Percentiles rank a stretch among this genome's conserved stretches.
Conservation (phyloP, 345 rosid genomes). For the Durio zibethinus region DNA sequence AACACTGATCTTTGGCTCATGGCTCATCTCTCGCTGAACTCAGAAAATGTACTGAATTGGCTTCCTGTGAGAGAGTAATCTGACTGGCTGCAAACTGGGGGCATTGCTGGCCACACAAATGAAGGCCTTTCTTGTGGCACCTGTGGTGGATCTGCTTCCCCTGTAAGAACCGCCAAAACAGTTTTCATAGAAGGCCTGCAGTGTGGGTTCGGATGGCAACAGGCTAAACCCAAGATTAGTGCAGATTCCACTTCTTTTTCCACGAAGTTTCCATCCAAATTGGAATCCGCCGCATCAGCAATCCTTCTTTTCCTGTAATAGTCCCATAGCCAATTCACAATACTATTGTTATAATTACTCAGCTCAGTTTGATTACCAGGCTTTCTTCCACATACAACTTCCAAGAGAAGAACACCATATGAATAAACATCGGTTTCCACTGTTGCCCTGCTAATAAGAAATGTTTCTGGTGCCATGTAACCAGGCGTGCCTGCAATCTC, state of each 20-base stretch:
- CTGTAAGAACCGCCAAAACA: slow-evolving; percentile 56
- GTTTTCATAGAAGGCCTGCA: slow-evolving; percentile 62
- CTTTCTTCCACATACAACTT: slow-evolving; percentile 58
- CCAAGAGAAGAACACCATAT: slow-evolving; percentile 61
- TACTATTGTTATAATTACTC: slow-evolving; percentile 44
- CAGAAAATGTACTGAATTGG: slow-evolving; percentile 31
- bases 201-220: slow-evolving; percentile 78
- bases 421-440: slow-evolving; percentile 66
- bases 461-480: slow-evolving; percentile 84
- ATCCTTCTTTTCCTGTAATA: slow-evolving; percentile 40
- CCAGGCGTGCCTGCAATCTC: slow-evolving; percentile 75
- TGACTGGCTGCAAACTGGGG: slow-evolving; percentile 47
- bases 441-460: slow-evolving; percentile 58
- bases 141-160: slow-evolving; percentile 47
- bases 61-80: slow-evolving; percentile 39
- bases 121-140: slow-evolving; percentile 65
- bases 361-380: slow-evolving; percentile 34
- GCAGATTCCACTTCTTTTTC: slow-evolving; percentile 40
- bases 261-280: slow-evolving; percentile 34
- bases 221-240: slow-evolving; percentile 59
- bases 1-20: neutral
- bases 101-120: slow-evolving; percentile 74
- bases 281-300: slow-evolving; percentile 47
- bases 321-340: slow-evolving; percentile 75
- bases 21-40: slow-evolving; percentile 39